Evolutionary conservation across 306 rosid genomes (phyloP), one percentile per base, ranked within the genome.

Genomic region (Urtica urens): DNA sequence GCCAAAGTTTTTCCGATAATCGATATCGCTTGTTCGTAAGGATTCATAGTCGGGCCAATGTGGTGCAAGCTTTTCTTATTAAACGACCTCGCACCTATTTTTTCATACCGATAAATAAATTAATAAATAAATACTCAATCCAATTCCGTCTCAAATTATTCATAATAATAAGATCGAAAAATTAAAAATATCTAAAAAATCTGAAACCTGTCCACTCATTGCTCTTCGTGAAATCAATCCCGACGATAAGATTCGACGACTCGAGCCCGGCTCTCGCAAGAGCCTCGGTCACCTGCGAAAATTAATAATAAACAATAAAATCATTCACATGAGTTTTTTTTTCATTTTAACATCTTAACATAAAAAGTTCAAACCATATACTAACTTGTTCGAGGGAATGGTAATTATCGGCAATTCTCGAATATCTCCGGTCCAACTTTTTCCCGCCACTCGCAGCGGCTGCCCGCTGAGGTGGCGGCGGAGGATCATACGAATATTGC

Each of bases 151-250:
- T n/a, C n/a, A n/a, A n/a, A n/a, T n/a, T n/a, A n/a, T n/a, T n/a
- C n/a, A n/a, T n/a, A n/a, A n/a, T n/a, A 39, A 51, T 28, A 15
- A 5, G 56, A 30, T 40, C 23, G 2, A 3, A 4, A 14, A 23
- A 63, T 31, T 28, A 21, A 55, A 53, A 17, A 20, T 35, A 35
- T 38, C 34, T 64, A 0, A 47, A 44, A 38, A 25, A 43, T 52
- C 65, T 55, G n/a, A n/a, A n/a, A 87, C 96, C 96, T 80, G 96
- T 83, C 96, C 94, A 88, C 64, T 88, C 96, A 58, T 88, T 88
- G 80, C 96, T 83, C 78, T 83, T 88, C 11, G 96, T 88, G 71
- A 74, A 83, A 76, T 88, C 96, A 68, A 88, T 76, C 21, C 96
- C 94, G 38, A 88, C 80, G 58, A 88, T 88, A 51, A 88, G 86